These are phyloP conservation scores for Citrus medica DNA, from an alignment of 345 rosid species.

Conservation along the genomic window DNA sequence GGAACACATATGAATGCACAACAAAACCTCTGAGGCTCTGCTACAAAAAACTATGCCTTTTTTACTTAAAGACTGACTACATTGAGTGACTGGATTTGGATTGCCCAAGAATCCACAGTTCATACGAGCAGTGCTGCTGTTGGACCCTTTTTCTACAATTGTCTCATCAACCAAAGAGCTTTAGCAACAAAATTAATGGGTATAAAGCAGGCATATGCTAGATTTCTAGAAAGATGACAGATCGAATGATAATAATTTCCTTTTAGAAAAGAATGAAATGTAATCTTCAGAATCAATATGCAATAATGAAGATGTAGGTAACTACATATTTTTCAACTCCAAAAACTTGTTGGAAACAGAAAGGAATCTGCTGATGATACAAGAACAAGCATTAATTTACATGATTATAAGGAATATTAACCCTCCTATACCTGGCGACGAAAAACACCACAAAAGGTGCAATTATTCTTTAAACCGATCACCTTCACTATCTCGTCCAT, in stretches of 20 bases:
- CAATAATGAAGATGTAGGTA: neutral
- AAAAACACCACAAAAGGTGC: constrained; percentile 95
- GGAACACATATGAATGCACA: neutral
- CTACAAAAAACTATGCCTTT: neutral
- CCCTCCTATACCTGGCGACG: constrained; percentile 71
- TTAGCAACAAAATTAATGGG: neutral
- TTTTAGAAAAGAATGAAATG: neutral
- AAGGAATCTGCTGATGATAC: no score
- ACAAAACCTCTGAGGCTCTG: neutral
- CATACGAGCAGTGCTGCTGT: neutral
- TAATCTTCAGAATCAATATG: neutral
- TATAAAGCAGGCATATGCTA: neutral
- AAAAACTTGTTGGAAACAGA: neutral
- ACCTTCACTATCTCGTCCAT: constrained; percentile 97
- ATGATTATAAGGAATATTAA: neutral
- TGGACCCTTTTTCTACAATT: neutral
- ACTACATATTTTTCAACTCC: neutral
- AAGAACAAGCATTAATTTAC: neutral
- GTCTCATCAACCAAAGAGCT: neutral
- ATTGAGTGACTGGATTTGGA: neutral
- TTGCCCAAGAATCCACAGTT: neutral
- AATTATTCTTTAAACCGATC: constrained; percentile 91
- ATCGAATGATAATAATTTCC: neutral
- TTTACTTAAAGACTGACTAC: neutral
- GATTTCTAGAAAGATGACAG: neutral